phyloP scores from a whole-genome alignment of 495 filamentous ascomycete genomes.

The Patellaria atrata region DNA sequence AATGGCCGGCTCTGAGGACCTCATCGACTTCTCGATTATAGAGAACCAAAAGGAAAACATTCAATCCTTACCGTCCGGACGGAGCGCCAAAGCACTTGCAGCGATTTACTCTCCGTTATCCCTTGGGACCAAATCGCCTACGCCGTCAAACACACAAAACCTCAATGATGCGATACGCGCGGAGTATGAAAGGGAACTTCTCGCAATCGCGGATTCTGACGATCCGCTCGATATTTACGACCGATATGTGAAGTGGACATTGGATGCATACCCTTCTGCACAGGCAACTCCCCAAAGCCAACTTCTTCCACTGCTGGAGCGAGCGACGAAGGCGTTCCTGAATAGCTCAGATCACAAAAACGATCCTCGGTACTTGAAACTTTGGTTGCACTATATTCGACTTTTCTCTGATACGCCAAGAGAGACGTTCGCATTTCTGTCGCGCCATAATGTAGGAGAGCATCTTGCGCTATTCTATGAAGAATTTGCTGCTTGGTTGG shows the following conservation, averaged over 20 bases:
- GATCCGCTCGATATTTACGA: slow-evolving; percentile 94
- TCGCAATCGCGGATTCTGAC: slow-evolving; percentile 66
- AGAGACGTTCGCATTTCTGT: slow-evolving; percentile 81
- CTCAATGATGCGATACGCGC: slow-evolving; percentile 62
- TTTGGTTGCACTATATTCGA: slow-evolving; percentile 90
- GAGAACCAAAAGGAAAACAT: slow-evolving; percentile 97
- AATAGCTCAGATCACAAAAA: slow-evolving; percentile 76
- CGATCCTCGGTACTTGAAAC: slow-evolving; percentile 77
- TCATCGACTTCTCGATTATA: slow-evolving; percentile 89
- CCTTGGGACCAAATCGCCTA: slow-evolving; percentile 37
- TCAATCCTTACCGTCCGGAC: slow-evolving; percentile 76
- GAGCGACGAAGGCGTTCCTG: slow-evolving; percentile 83
- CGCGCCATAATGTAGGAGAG: slow-evolving; percentile 78
- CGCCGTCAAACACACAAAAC: slow-evolving; percentile 55
- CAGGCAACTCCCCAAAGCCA: slow-evolving; percentile 83
- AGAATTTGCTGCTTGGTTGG: slow-evolving; percentile 87
- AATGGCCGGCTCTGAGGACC: slow-evolving; percentile 42
- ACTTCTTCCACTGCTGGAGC: slow-evolving; percentile 77
- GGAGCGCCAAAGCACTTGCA: slow-evolving; percentile 82
- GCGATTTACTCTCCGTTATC: slow-evolving; percentile 58
- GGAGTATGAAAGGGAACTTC: slow-evolving; percentile 76
- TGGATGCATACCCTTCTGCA: slow-evolving; percentile 87
- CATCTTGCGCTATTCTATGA: slow-evolving; percentile 89
- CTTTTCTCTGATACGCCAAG: slow-evolving; percentile 85
- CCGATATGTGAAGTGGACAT: slow-evolving; percentile 90